Evolutionary conservation across 208 protist species (phyloP).

Genomic region (Tritrichomonas musculus): DNA sequence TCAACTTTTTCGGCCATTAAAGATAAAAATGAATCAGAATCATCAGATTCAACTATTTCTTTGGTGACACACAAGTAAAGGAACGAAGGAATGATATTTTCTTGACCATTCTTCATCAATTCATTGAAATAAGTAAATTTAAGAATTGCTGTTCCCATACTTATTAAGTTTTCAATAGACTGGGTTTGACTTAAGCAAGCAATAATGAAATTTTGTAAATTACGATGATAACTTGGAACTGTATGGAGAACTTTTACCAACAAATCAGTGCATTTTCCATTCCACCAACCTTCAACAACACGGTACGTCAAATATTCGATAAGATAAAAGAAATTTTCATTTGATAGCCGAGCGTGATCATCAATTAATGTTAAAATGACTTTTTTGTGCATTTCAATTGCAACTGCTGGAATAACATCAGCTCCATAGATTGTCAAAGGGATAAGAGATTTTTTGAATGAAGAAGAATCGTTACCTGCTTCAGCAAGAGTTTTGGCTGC

Average conservation of each 20-base stretch:
- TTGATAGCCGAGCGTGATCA: not conserved
- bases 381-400: not conserved
- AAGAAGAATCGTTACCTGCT: not conserved
- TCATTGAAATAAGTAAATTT: not conserved
- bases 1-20: not conserved
- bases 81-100: not conserved
- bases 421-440: not conserved
- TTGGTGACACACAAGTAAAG: not conserved
- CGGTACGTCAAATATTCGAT: not conserved
- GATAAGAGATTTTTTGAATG: not conserved
- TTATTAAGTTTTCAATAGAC: not conserved
- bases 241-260: not conserved
- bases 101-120: not conserved
- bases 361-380: not conserved
- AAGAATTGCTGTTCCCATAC: not conserved
- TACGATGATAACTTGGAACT: not conserved
- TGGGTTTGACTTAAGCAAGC: not conserved
- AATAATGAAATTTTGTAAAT: not conserved
- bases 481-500: not conserved
- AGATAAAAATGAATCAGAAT: not conserved
- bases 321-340: not conserved
- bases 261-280: not conserved
- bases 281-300: constrained; percentile 14
- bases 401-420: not conserved
- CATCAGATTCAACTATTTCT: not conserved